These are phyloP conservation scores for Clitoria ternatea DNA, from an alignment of 306 rosid species.

Conservation along the genomic window DNA sequence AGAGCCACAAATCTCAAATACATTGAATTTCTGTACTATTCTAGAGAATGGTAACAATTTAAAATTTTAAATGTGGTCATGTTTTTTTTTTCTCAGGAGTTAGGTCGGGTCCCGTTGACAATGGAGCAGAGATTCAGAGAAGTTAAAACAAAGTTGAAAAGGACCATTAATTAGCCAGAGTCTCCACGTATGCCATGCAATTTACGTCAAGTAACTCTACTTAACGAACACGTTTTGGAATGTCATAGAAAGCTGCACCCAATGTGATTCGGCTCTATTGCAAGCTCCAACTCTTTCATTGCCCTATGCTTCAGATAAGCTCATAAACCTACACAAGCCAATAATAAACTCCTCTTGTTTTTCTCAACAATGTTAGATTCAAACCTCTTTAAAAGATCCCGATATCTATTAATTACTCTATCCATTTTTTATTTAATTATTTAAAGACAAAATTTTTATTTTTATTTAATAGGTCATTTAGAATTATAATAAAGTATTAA, in stretches of 20 bases:
- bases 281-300: neutral
- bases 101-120: constrained; percentile 47
- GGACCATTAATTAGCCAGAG: constrained; percentile 8
- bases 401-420: no score
- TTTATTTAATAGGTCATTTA: no score
- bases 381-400: no score
- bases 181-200: constrained; percentile 20
- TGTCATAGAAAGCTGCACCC: neutral
- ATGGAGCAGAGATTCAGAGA: neutral
- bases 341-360: no score
- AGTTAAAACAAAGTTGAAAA: constrained; percentile 47
- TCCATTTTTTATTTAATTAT: no score
- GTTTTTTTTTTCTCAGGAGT: constrained; percentile 35
- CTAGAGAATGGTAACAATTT: constrained; percentile 31
- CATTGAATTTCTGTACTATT: constrained; percentile 12
- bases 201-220: constrained; percentile 30
- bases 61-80: neutral
- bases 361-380: no score
- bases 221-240: neutral
- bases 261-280: neutral
- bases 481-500: no score
- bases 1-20: neutral
- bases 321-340: no score
- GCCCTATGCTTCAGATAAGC: neutral
- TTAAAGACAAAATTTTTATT: no score